Conservation (phyloP, 2,329 filamentous ascomycete species). For the Alternaria novae-zelandiae region DNA sequence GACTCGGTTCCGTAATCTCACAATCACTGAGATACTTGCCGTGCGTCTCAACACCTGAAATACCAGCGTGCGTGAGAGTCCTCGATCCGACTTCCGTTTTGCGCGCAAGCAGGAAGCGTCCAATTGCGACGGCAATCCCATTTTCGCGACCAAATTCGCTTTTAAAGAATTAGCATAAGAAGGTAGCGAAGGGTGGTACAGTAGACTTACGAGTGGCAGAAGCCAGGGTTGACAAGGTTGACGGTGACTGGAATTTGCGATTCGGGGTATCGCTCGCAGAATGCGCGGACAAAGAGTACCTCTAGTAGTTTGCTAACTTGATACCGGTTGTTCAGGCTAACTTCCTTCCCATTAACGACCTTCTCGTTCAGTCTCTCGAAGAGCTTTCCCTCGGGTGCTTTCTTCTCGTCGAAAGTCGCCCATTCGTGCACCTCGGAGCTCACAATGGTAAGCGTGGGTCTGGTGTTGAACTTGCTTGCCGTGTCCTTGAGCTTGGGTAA, state of each 20-base stretch:
- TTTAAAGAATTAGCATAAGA: background rate
- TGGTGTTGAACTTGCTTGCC: conserved; percentile 25
- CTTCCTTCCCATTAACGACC: conserved; percentile 1
- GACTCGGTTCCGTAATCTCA: conserved; percentile 32
- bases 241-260: conserved; percentile 36
- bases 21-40: conserved; percentile 51
- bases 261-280: conserved; percentile 24
- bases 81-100: conserved; percentile 51
- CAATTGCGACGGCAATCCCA: conserved; percentile 2
- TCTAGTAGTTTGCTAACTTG: conserved; percentile 43
- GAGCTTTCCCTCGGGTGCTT: conserved; percentile 32
- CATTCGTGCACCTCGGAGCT: conserved; percentile 41
- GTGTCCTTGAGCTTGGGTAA: conserved; percentile 37
- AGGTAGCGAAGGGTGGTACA: background rate
- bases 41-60: conserved; percentile 46
- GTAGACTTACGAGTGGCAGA: conserved; percentile 39
- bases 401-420: conserved; percentile 33
- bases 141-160: conserved; percentile 33
- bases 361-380: conserved; percentile 35
- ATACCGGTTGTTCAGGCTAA: conserved; percentile 30
- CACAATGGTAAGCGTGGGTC: conserved; percentile 41
- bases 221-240: conserved; percentile 44
- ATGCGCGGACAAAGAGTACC: conserved; percentile 31
- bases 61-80: conserved; percentile 50
- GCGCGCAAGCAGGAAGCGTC: conserved; percentile 38